Percentiles rank a stretch among this genome's conserved stretches.
phyloP scores from a whole-genome alignment of 2,329 filamentous ascomycete genomes.

The Aspergillus eucalypticola region DNA sequence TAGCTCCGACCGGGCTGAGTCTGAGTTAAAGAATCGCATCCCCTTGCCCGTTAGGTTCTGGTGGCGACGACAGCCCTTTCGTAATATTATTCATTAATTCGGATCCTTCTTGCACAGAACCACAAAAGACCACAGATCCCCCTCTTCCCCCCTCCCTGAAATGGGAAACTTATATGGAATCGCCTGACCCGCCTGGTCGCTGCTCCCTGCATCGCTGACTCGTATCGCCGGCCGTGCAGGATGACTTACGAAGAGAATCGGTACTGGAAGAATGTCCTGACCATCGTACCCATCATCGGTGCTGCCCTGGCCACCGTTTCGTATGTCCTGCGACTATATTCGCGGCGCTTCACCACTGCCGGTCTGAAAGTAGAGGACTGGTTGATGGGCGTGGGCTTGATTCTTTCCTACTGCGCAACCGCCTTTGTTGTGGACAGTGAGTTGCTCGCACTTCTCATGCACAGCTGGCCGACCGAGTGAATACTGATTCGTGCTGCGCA shows the following conservation, averaged over 20 bases:
- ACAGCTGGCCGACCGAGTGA: not conserved
- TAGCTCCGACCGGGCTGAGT: not conserved
- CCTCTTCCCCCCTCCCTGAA: not conserved
- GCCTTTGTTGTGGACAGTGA: slow-evolving; percentile 14
- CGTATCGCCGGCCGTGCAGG: not conserved
- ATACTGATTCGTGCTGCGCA: not conserved
- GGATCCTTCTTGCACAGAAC: too few species aligned
- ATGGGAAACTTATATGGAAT: not conserved
- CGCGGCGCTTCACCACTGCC: slow-evolving; percentile 3
- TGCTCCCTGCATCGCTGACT: not conserved
- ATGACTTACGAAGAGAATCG: slow-evolving; percentile 11
- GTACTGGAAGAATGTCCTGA: slow-evolving; percentile 18
- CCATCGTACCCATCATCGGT: slow-evolving; percentile 12
- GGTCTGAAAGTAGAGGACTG: slow-evolving; percentile 12
- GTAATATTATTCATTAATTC: not conserved
- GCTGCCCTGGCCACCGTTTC: slow-evolving; percentile 11
- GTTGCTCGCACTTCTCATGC: not conserved
- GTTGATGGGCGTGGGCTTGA: slow-evolving; percentile 15
- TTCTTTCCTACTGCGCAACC: slow-evolving; percentile 15
- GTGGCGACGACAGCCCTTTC: slow-evolving; percentile 1
- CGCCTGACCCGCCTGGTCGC: not conserved
- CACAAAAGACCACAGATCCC: too few species aligned
- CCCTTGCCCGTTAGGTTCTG: not conserved
- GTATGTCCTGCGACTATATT: slow-evolving; percentile 12
- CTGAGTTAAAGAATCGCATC: too few species aligned